phyloP scores from a whole-genome alignment of 306 rosid genomes.

The Styphnolobium japonicum region DNA sequence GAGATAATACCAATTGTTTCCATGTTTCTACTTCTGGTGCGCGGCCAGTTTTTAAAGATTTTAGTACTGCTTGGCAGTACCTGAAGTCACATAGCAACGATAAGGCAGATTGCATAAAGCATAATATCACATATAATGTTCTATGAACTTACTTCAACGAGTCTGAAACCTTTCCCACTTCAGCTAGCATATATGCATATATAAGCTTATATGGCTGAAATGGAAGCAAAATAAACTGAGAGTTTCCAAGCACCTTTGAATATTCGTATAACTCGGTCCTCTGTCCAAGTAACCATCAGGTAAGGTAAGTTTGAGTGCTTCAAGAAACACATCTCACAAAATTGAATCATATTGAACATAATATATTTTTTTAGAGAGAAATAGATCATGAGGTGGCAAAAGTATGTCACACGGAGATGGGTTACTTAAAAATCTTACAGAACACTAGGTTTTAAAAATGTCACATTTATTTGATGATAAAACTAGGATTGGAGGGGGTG shows the following conservation, averaged over 20 bases:
- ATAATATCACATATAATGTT: constrained; percentile 20
- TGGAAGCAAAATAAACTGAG: constrained; percentile 83
- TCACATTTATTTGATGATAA: constrained; percentile 2
- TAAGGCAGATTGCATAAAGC: constrained; percentile 15
- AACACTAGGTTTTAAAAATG: not conserved
- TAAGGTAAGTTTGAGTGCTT: constrained; percentile 18
- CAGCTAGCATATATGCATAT: constrained; percentile 90
- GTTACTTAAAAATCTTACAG: not conserved
- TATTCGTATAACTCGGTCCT: constrained; percentile 93
- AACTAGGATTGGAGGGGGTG: not conserved
- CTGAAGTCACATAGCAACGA: constrained; percentile 38
- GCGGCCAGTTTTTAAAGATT: constrained; percentile 83
- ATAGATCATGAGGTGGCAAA: constrained; percentile 1
- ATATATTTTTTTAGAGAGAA: not conserved
- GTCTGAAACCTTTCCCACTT: constrained; percentile 90
- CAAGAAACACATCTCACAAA: not conserved
- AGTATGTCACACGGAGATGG: not conserved
- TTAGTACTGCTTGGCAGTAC: constrained; percentile 78
- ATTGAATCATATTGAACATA: not conserved
- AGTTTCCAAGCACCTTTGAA: constrained; percentile 90
- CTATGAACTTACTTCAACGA: constrained; percentile 68
- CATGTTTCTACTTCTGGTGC: constrained; percentile 79
- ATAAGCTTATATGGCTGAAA: constrained; percentile 93
- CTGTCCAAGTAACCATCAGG: constrained; percentile 49
- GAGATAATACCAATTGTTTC: constrained; percentile 72